Evolutionary conservation across 2,329 filamentous ascomycete species (phyloP), one percentile per base, ranked within the genome.

Genomic region (Magnaporthales sp.): DNA sequence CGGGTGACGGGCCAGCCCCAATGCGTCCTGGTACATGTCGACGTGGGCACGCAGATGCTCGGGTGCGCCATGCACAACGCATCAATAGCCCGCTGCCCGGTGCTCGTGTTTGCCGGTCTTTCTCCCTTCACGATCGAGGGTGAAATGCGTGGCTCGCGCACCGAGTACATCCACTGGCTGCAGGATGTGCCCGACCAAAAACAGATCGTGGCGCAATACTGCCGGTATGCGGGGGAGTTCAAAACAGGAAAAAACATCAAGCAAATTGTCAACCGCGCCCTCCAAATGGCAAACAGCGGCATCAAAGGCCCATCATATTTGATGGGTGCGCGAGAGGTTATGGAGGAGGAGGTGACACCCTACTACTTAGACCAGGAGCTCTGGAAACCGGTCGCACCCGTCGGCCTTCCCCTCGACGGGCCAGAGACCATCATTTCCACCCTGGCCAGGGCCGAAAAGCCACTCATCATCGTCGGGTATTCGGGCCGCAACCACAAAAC

Each of bases 201-300:
- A 68, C 74, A 75, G 51, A 80, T 96, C 68, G 80, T 96, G 3
- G 81, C 86, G 0, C 92, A 96, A 78, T 96, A 96, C 76, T 96
- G 93, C 75, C 85, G 92, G 10, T 96, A 95, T 73, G 80, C 89
- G 0, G 91, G 84, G 3, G 92, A 96, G 79, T 88, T 96, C 76
- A 93, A 93, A 79, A 89, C 90, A 2, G 92, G 91, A 15, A 86
- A 85, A 73, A 96, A 96, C 73, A 86, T 96, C 68, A 96, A 96
- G 81, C 92, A 96, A 79, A 89, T 96, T 78, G 90, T 96, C 68
- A 92, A 92, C 74, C 88, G 92, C 1, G 92, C 92, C 0, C 76
- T 96, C 67, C 91, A 92, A 71, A 96, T 95, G 73, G 91, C 92
- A 0, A 90, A 80, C 63, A 91, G 88, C 30, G 89, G 89, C 65